Base-by-base conservation (phyloP, 192 early-diverging fungal genomes). In the Umbelopsis sp. region DNA sequence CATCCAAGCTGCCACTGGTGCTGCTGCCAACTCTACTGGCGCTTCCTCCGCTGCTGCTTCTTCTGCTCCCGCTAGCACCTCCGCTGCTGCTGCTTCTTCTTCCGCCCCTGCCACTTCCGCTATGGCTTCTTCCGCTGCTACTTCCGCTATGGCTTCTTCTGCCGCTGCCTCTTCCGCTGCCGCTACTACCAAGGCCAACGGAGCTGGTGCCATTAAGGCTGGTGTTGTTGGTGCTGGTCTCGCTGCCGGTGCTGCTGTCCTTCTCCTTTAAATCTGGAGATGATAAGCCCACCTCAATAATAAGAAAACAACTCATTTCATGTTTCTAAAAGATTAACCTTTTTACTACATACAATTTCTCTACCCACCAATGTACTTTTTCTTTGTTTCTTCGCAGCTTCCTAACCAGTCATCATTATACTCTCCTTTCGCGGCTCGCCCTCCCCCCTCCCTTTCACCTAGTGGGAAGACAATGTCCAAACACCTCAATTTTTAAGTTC, bases 211-310 rank as follows among this genome's bases (percentile, higher is more conserved):
- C 29, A 16, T 52, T 43, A 72, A 65, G 38, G 41, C 65, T 71
- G 74, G 65, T 41, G 69, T 65, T 56, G 70, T 53, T 67, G 74
- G 69, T 65, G 74, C 69, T 65, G 54, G 32, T 36, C 41, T 70
- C 32, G 41, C 66, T 71, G 74, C 69, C 50, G 74, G 70, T 68
- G 70, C 44, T 45, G 74, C 74, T 65, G 74, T 50, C 24, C 43
- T 44, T 26, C 50, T 75, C 32, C 54, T 69, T 44, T 74, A 74
- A 69, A 41, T 41, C 38, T 41, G 31, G 8, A 26, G 29, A 34
- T 34, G 26, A 34, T 34, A 59, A 26, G 25, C 25, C 16, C 54
- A 6, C n/a, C 12, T 17, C 26, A 34, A 26, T 62, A 25, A 29
- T 20, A 59, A 62, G 17, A 62, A 22, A 62, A 56, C 56, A 34